Conservation (phyloP, 805 yeast species). For the Wickerhamiella shivajii region DNA sequence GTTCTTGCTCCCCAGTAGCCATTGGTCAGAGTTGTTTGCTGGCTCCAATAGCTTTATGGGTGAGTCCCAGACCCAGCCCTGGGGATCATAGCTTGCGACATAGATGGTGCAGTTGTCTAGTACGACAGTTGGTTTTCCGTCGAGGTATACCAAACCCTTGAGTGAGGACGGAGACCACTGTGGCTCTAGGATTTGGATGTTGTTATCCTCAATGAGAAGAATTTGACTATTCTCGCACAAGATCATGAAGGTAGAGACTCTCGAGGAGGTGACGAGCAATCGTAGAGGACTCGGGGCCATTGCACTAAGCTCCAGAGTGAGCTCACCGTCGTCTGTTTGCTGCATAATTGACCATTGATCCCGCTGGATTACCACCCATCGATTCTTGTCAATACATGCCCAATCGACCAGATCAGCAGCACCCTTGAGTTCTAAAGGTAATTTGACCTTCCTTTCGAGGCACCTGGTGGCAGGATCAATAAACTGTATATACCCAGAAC, state of each 20-base stretch:
- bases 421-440: neutral
- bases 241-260: conserved; percentile 1
- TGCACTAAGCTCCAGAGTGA: conserved; percentile 4
- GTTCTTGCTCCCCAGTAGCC: conserved; percentile 1
- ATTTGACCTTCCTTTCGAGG: neutral
- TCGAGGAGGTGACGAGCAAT: neutral
- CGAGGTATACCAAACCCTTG: neutral
- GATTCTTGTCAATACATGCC: conserved; percentile 1
- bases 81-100: neutral
- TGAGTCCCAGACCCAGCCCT: conserved; percentile 1
- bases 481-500: conserved; percentile 7
- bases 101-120: neutral
- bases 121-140: conserved; percentile 1
- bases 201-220: conserved; percentile 8
- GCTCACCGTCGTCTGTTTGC: neutral
- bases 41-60: neutral
- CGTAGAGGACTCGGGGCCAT: conserved; percentile 4
- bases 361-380: conserved; percentile 9
- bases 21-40: neutral
- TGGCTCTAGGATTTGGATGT: conserved; percentile 9
- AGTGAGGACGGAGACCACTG: conserved; percentile 2
- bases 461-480: conserved; percentile 1
- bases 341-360: conserved; percentile 8
- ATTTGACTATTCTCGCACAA: conserved; percentile 8
- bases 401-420: conserved; percentile 1